Conservation (phyloP, 2,329 filamentous ascomycete species). For the Talaromyces piceae region DNA sequence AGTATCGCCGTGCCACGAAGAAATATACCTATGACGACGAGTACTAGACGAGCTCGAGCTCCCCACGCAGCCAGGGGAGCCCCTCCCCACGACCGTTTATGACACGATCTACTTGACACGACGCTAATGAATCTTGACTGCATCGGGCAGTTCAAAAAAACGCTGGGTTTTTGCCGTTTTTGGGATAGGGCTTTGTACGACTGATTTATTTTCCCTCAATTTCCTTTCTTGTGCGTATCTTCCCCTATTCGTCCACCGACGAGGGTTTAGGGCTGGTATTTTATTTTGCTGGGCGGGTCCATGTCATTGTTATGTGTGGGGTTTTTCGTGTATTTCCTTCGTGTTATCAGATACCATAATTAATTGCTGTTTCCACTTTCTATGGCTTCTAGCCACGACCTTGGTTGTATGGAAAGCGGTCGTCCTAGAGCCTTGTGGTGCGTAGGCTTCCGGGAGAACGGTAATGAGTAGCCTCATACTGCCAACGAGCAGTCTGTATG, state of each 20-base stretch:
- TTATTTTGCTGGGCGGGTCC: conserved; percentile 3
- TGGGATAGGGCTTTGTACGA: conserved; percentile 11
- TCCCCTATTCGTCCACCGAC: background rate
- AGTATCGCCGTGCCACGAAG: conserved; percentile 36
- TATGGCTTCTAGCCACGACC: background rate
- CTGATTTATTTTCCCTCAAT: conserved; percentile 8
- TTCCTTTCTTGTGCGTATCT: conserved; percentile 5
- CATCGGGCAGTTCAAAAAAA: conserved; percentile 8
- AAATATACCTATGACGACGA: conserved; percentile 34
- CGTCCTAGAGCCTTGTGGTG: background rate
- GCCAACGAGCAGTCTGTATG: background rate
- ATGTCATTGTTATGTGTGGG: conserved; percentile 5
- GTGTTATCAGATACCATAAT: background rate
- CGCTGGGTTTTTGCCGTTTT: conserved; percentile 16
- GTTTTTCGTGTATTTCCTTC: too few species aligned
- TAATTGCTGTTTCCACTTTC: background rate
- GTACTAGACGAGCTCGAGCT: conserved; percentile 14
- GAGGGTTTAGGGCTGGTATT: conserved; percentile 4
- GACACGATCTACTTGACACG: conserved; percentile 12
- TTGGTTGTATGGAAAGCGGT: background rate
- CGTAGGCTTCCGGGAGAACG: background rate
- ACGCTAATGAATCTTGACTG: conserved; percentile 16
- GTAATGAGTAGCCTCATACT: background rate
- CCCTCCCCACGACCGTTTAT: background rate
- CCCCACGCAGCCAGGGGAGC: background rate